These are phyloP conservation scores for Kalmanozyma brasiliensis DNA, from an alignment of 1,284 basidiomycete genomes.

Conservation along the genomic window DNA sequence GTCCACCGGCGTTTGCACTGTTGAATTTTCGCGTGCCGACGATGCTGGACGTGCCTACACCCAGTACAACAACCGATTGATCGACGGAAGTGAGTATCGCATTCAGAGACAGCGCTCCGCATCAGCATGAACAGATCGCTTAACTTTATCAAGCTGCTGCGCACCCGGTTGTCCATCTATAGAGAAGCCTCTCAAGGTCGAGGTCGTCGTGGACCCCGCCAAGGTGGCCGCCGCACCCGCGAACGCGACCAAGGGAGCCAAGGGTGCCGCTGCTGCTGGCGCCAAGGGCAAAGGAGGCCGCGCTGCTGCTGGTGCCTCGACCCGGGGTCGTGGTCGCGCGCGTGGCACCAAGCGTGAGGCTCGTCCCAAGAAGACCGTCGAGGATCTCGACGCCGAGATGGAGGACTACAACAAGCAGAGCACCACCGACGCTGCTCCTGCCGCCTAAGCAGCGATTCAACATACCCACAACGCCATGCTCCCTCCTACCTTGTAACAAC, in stretches of 20 bases:
- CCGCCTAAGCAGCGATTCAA: constrained; percentile 21
- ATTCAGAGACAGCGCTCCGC: no score
- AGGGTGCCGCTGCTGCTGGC: constrained; percentile 34
- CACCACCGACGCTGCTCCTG: constrained; percentile 41
- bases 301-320: constrained; percentile 35
- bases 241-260: constrained; percentile 37
- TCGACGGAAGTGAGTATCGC: constrained; percentile 88
- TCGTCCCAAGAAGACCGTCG: constrained; percentile 72
- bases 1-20: constrained; percentile 88
- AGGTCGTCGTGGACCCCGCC: constrained; percentile 91
- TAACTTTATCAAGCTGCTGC: no score
- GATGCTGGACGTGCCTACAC: constrained; percentile 91
- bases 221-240: constrained; percentile 68
- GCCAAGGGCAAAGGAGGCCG: constrained; percentile 36
- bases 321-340: constrained; percentile 72
- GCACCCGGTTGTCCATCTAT: no score
- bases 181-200: constrained; percentile 95
- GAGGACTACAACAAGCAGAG: constrained; percentile 66
- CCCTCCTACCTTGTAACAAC: constrained; percentile 3
- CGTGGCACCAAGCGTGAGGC: constrained; percentile 66
- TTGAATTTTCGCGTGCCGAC: constrained; percentile 85
- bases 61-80: constrained; percentile 97
- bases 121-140: no score
- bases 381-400: constrained; percentile 76
- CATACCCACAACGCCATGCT: not conserved